These are phyloP conservation scores for sunflower (Helianthus annuus) DNA, from an alignment of 129 eudicot species.

Conservation along the genomic window DNA sequence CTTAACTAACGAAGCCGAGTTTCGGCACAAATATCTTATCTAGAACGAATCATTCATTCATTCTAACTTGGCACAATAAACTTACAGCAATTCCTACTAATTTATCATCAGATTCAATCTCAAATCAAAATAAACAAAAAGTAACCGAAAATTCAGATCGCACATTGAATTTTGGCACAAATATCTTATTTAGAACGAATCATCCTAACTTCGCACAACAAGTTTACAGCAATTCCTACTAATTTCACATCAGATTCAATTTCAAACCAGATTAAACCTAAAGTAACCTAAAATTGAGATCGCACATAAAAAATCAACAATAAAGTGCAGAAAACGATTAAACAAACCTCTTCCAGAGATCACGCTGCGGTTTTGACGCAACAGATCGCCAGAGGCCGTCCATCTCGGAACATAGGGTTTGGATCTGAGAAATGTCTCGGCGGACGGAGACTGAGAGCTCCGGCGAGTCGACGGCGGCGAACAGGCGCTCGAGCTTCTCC, in stretches of 20 bases:
- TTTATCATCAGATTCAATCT: background rate
- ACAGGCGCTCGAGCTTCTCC: constrained; percentile 78
- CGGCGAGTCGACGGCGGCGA: constrained; percentile 40
- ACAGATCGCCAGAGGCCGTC: constrained; percentile 89
- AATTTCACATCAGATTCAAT: background rate
- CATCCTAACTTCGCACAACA: constrained; percentile 1
- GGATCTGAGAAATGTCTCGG: constrained; percentile 67
- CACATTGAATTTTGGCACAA: constrained; percentile 9
- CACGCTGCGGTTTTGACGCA: constrained; percentile 84
- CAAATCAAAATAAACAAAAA: background rate
- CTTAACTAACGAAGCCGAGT: background rate
- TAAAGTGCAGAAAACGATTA: background rate
- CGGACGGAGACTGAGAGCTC: constrained; percentile 54
- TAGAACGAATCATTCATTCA: no score
- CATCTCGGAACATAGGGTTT: constrained; percentile 72
- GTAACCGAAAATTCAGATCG: constrained; percentile 5
- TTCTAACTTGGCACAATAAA: constrained; percentile 8
- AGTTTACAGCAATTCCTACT: constrained; percentile 15
- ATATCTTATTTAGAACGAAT: background rate
- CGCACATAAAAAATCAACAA: background rate
- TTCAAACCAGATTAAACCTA: constrained; percentile 1
- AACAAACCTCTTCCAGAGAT: constrained; percentile 88
- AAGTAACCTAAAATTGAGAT: background rate
- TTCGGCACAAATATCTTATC: background rate
- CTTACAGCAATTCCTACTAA: constrained; percentile 15